Evolutionary conservation across 1,284 basidiomycete genomes (phyloP).

Genomic region (Moesziomyces sp.): DNA sequence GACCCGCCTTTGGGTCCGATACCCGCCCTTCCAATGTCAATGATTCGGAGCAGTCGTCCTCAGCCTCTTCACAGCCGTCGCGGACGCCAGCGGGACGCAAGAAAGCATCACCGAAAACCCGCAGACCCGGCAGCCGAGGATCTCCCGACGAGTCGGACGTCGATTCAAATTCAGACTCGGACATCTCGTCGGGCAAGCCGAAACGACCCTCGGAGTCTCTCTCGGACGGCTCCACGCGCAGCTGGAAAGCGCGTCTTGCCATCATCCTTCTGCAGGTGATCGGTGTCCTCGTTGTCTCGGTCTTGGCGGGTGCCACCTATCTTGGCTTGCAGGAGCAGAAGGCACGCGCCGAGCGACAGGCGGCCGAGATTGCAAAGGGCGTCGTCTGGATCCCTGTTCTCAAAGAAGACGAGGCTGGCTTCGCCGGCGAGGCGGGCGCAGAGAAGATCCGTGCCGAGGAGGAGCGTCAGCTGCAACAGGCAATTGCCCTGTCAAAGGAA

Average conservation of each 20-base stretch:
- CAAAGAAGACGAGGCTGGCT: conserved; percentile 52
- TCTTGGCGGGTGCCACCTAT: conserved; percentile 46
- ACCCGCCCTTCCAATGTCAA: conserved; percentile 3
- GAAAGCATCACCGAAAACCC: conserved; percentile 7
- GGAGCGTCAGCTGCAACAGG: conserved; percentile 33
- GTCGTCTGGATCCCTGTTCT: conserved; percentile 54
- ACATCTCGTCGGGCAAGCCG: conserved; percentile 7
- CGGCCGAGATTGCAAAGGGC: conserved; percentile 51
- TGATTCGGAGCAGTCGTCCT: conserved; percentile 14
- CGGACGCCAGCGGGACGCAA: conserved; percentile 2
- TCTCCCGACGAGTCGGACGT: conserved; percentile 1
- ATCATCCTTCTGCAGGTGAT: conserved; percentile 47
- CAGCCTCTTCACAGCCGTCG: conserved; percentile 24
- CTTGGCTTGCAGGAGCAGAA: conserved; percentile 53
- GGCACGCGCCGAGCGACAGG: conserved; percentile 29
- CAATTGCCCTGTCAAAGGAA: conserved; percentile 30
- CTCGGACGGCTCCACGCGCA: conserved; percentile 1
- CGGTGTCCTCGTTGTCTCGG: conserved; percentile 41
- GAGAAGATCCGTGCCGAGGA: conserved; percentile 38
- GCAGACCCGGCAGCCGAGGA: conserved; percentile 23
- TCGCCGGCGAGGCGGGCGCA: conserved; percentile 12
- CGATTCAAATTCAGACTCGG: conserved; percentile 2
- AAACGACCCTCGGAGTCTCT: conserved; percentile 5
- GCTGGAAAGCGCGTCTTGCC: conserved; percentile 34
- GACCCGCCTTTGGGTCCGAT: conserved; percentile 23